A percentile compares a stretch with the other conserved stretches of the same genome.
These are phyloP conservation scores for Gossypium longicalyx DNA, from an alignment of 345 rosid species.

Conservation along the genomic window DNA sequence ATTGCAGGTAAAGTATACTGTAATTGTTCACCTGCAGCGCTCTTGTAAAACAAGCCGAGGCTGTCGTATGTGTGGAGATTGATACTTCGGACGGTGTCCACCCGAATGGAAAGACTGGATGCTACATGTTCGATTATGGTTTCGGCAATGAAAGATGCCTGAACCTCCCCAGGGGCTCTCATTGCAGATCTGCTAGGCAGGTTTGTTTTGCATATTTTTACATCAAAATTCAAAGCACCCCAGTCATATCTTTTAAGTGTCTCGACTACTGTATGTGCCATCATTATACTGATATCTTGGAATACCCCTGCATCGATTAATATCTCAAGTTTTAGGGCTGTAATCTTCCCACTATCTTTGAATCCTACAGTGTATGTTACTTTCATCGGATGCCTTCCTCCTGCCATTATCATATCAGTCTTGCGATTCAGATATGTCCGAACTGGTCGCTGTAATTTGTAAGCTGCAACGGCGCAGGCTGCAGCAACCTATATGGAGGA, in stretches of 20 bases:
- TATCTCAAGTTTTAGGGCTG: constrained; percentile 54
- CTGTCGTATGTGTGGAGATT: constrained; percentile 61
- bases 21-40: constrained; percentile 37
- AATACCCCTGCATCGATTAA: constrained; percentile 60
- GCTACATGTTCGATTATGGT: constrained; percentile 8
- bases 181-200: constrained; percentile 60
- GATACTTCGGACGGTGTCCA: constrained; percentile 51
- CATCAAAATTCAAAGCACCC: constrained; percentile 74
- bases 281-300: constrained; percentile 48
- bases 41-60: constrained; percentile 45
- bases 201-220: constrained; percentile 79
- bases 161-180: constrained; percentile 89
- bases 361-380: constrained; percentile 79
- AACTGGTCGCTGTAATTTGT: constrained; percentile 57
- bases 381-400: constrained; percentile 96
- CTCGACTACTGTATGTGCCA: constrained; percentile 39
- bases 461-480: constrained; percentile 80
- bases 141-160: constrained; percentile 49
- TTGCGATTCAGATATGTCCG: constrained; percentile 61
- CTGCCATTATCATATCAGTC: constrained; percentile 82
- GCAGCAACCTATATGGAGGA: constrained; percentile 50
- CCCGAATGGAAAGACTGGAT: constrained; percentile 19
- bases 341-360: constrained; percentile 74
- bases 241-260: constrained; percentile 65
- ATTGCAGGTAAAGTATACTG: constrained; percentile 70